These are phyloP conservation scores for Typha latifolia DNA, from an alignment of 176 grass and related monocot species.

Conservation along the genomic window DNA sequence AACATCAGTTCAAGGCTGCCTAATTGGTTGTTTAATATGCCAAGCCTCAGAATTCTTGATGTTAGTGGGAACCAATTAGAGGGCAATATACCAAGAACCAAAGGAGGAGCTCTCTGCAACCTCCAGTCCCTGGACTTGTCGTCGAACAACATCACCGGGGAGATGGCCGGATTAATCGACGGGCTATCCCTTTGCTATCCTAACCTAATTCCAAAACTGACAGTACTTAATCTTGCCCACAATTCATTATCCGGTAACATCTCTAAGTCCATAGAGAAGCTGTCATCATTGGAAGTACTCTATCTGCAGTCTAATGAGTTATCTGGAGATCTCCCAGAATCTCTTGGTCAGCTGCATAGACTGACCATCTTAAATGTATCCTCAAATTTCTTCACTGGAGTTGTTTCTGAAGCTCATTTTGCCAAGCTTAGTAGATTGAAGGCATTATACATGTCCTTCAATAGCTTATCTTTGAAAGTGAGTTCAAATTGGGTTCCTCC, in stretches of 20 bases:
- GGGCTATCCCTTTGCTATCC: not conserved
- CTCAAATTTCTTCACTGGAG: not conserved
- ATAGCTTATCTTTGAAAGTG: not conserved
- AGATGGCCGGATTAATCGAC: not conserved
- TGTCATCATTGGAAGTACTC: slow-evolving; percentile 3
- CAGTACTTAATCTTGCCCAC: not conserved
- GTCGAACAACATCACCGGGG: not conserved
- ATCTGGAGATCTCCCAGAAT: not conserved
- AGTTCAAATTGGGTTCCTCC: slow-evolving; percentile 7
- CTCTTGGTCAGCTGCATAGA: not conserved
- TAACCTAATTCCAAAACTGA: not conserved
- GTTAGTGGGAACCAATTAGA: not conserved
- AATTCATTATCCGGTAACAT: slow-evolving; percentile 3
- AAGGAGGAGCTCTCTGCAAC: slow-evolving; percentile 1
- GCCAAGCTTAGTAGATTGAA: not conserved
- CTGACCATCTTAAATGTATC: not conserved
- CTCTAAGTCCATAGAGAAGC: not conserved
- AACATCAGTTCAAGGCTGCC: slow-evolving; percentile 20
- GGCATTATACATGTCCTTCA: not conserved
- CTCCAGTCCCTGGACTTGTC: not conserved
- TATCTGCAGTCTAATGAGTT: not conserved
- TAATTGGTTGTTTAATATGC: slow-evolving; percentile 27
- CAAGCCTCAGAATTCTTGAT: slow-evolving; percentile 17
- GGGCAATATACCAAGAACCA: not conserved
- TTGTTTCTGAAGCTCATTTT: slow-evolving; percentile 3